Base-by-base conservation (phyloP, 2,329 filamentous ascomycete genomes). In the Botrytis byssoidea region DNA sequence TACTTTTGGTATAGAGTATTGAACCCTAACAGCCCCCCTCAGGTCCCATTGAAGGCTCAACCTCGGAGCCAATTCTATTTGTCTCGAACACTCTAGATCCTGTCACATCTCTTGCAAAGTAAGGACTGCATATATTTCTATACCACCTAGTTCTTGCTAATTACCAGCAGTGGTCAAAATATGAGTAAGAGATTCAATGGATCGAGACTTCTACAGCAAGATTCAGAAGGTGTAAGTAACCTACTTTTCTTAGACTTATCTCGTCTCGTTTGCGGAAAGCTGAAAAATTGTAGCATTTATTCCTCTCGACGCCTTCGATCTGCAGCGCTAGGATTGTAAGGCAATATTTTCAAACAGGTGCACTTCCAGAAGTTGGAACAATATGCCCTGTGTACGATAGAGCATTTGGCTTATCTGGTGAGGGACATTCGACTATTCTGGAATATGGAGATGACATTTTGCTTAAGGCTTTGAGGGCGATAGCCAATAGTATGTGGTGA, bases 61-160 rank as follows among this genome's bases (percentile, higher is more conserved):
- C 80, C 32, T 78, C 81, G 5, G 83, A 82, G 73, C 82, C 83
- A 29, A 79, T 83, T 48, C 77, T 84, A 8, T 83, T 84, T 73
- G 57, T 82, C 55, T 82, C 82, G 64, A 84, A 83, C 44, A 83
- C 9, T 75, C 18, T 80, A 42, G 83, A 84, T 74, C 81, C 81
- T 25, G 75, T 84, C 29, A 81, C 83, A 16, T 82, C 82, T 25
- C 75, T 83, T 29, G 48, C 71, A 3, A 77, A 77, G 44, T 67
- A 51, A 22, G 14, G n/a, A 46, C 2, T 12, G 22, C 7, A 48
- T 67, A 22, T 3, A 51, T 6, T 51, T 1, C 9, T 42, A 5
- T 37, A 18, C 40, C 25, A 37, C 29, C 20, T 5, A 9, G 25
- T 22, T 67, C 40, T 67, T 44, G 42, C 64, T 67, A 67, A 51